Conservation (phyloP, 805 yeast species). For the Sugiyamaella americana region DNA sequence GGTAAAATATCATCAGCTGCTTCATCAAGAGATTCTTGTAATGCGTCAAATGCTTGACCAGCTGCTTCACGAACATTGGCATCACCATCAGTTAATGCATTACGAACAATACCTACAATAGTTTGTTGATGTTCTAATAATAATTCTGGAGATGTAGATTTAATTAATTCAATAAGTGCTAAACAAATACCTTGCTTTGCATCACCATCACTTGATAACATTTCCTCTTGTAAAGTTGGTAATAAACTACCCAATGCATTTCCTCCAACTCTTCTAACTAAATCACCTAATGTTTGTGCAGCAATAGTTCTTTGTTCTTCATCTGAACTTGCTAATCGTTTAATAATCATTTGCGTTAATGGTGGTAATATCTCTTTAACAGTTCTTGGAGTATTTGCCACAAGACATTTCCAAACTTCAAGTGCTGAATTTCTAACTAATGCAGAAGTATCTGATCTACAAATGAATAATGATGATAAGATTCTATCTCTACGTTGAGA, state of each 20-base stretch:
- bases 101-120: conserved; percentile 69
- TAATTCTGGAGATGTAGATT: conserved; percentile 58
- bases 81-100: conserved; percentile 69
- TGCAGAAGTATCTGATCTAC: conserved; percentile 87
- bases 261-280: conserved; percentile 89
- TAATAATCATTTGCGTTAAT: conserved; percentile 71
- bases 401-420: conserved; percentile 95
- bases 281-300: conserved; percentile 88
- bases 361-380: conserved; percentile 87
- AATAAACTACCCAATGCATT: conserved; percentile 76
- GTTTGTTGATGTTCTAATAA: conserved; percentile 58
- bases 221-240: conserved; percentile 72
- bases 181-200: conserved; percentile 95
- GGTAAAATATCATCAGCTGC: conserved; percentile 91
- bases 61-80: conserved; percentile 82
- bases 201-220: conserved; percentile 59
- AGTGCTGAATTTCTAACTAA: conserved; percentile 83
- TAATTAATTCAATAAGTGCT: conserved; percentile 80
- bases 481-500: conserved; percentile 81
- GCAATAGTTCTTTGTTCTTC: conserved; percentile 77
- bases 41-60: conserved; percentile 81
- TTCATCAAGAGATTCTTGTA: conserved; percentile 67
- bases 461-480: conserved; percentile 78
- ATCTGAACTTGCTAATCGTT: conserved; percentile 76
- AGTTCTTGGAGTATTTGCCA: conserved; percentile 91